Evolutionary conservation across 495 filamentous ascomycete species (phyloP), one percentile per base, ranked within the genome.

Genomic region (Melanomma pulvis-pyrius): DNA sequence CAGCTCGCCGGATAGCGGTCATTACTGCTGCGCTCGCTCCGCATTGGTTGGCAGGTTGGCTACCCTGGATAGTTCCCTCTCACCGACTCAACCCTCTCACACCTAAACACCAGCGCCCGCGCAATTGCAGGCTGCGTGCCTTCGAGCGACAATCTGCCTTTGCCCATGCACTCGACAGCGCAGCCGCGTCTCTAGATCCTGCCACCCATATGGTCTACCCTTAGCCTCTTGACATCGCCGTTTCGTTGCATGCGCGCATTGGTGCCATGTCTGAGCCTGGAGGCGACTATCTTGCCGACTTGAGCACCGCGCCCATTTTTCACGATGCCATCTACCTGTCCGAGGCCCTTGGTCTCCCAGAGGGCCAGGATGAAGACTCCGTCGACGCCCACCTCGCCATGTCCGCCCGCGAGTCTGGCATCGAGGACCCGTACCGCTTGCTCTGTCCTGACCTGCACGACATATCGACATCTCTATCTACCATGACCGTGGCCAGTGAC

Each of bases 371-470:
- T 39, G 71, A 73, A 46, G 67, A 73, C 39, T 60, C 59, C 6
- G 30, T 70, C 29, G 71, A 73, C 48, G 59, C 56, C 2, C 63
- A 66, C 41, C 59, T 67, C 22, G 63, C 63, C 53, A 34, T 61
- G n/a, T 34, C 63, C 29, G 71, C 71, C 21, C 59, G 52, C 13
- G 61, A 68, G 48, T 61, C 61, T 15, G 71, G 71, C 57, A 71
- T 73, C 46, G 68, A 68, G 12, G 68, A 64, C 41, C 63, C 63
- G 17, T 62, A 70, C 54, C 60, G 59, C 21, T 56, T 60, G 39
- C 60, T 73, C 12, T 47, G 15, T 24, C 63, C 64, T 30, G 64
- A 60, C 21, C 54, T 53, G 30, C 60, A 69, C 36, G 53, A 57
- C 24, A 22, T 73, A 5, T 59, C 68, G 19, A 63, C 56, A 1